Evolutionary conservation across 1,139 yeast genomes (phyloP), one percentile per base, ranked within the genome.

Genomic region (Magnusiomyces magnusii): DNA sequence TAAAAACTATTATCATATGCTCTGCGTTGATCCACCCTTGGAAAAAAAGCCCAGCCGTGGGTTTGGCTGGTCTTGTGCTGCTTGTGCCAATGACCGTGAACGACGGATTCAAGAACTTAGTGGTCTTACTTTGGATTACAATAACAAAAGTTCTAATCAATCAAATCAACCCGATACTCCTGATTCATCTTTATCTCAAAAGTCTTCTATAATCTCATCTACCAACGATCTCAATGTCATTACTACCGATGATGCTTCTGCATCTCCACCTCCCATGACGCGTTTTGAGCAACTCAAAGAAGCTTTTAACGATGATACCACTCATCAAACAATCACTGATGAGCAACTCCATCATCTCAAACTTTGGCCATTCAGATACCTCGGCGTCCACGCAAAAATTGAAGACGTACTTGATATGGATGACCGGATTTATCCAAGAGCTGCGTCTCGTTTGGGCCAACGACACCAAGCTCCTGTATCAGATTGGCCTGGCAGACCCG

Each of bases 41-140:
- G 70, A 81, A 57, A 81, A 82, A 65, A 88, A 88, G 66, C 97
- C 97, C 0, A 85, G 90, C 54, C 75, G 96, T 60, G 97, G 97
- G 0, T 87, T 90, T 69, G 88, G 91, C 5, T 92, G 97, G 97
- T 80, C 91, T n/a, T 92, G 97, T 76, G 93, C 90, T 27, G 71
- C 76, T 1, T 91, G 97, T 73, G 79, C 87, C 23, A 63, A 66
- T 19, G 69, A 67, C 1, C 59, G 63, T 10, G 70, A 67, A 51
- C 56, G 64, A 27, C 63, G 61, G 50, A 60, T 68, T 23, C 64
- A 66, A 28, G 73, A 66, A 57, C 64, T 62, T 28, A 65, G 64
- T 24, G 70, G 70, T 1, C 53, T 67, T 9, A 41, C 31, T n/a
- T n/a, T 53, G 49, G 50, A 42, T 3, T 39, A 15, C 17, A 39